These are phyloP conservation scores for Xylaria cubensis DNA, from an alignment of 495 filamentous ascomycete species.

Conservation along the genomic window DNA sequence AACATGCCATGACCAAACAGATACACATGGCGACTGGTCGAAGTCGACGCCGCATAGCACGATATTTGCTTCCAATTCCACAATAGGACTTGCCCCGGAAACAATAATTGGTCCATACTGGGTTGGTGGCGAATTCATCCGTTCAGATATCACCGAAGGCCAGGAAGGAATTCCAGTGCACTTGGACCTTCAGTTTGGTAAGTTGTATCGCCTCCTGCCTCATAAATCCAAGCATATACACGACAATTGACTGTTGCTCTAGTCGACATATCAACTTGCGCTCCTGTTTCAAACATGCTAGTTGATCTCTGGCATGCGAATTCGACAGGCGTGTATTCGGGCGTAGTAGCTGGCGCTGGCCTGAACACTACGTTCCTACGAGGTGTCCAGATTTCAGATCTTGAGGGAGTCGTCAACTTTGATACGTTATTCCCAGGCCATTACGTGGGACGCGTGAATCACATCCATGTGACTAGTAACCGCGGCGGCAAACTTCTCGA, in stretches of 20 bases:
- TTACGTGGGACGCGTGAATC: conserved; percentile 48
- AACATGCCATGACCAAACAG: conserved; percentile 27
- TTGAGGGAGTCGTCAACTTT: conserved; percentile 58
- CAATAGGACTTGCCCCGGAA: conserved; percentile 36
- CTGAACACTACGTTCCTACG: conserved; percentile 55
- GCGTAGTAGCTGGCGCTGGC: conserved; percentile 46
- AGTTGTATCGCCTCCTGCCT: background rate
- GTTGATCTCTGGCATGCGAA: conserved; percentile 63
- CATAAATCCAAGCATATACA: no score
- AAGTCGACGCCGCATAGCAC: conserved; percentile 44
- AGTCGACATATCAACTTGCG: conserved; percentile 58
- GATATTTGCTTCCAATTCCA: conserved; percentile 47
- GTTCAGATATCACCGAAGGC: conserved; percentile 53
- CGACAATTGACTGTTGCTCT: background rate
- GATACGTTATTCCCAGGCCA: conserved; percentile 63
- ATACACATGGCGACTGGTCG: conserved; percentile 38
- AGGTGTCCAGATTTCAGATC: conserved; percentile 57
- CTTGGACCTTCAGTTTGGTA: conserved; percentile 58
- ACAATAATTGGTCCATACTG: conserved; percentile 41
- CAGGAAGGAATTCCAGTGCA: conserved; percentile 59
- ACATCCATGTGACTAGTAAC: conserved; percentile 52
- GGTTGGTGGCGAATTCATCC: conserved; percentile 44
- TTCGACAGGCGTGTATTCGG: conserved; percentile 58
- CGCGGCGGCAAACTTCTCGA: conserved; percentile 46
- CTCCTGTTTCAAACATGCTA: conserved; percentile 53